Percentiles rank a stretch among this genome's conserved stretches.
Evolutionary conservation across 2,329 filamentous ascomycete species (phyloP).

Genomic region (Epichloe coenophiala): DNA sequence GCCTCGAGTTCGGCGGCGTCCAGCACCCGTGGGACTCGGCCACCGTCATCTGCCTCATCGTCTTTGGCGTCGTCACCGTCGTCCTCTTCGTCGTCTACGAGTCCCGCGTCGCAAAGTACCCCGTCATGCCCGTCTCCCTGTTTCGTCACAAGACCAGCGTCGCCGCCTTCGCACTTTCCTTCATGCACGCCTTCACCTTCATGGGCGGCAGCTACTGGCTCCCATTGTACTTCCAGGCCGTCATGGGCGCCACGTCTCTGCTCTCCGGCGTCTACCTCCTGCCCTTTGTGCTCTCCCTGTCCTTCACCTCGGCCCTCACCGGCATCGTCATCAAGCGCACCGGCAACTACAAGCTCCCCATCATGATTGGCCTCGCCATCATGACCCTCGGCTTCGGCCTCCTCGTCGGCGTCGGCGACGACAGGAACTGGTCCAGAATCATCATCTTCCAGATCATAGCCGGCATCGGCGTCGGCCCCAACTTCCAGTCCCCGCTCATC

Average conservation of each 20-base stretch:
- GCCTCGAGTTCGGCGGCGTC: constrained; percentile 72
- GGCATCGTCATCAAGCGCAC: constrained; percentile 49
- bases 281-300: constrained; percentile 54
- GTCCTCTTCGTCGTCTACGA: constrained; percentile 60
- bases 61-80: constrained; percentile 55
- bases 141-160: constrained; percentile 55
- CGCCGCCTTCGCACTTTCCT: constrained; percentile 51
- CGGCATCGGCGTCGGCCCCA: constrained; percentile 51
- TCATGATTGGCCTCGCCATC: constrained; percentile 43
- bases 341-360: constrained; percentile 49
- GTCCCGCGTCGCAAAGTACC: constrained; percentile 58
- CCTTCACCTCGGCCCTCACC: constrained; percentile 43
- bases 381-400: constrained; percentile 53
- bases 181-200: constrained; percentile 65
- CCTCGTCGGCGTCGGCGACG: constrained; percentile 46
- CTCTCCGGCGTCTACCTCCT: constrained; percentile 63
- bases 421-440: constrained; percentile 40
- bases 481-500: constrained; percentile 57
- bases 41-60: constrained; percentile 61
- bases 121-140: constrained; percentile 61
- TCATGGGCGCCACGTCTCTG: constrained; percentile 54
- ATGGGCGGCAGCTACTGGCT: constrained; percentile 69
- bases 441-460: constrained; percentile 49
- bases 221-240: constrained; percentile 73
- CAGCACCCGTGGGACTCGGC: constrained; percentile 61